These are phyloP conservation scores for Avena eriantha DNA, from an alignment of 176 grass and related monocot species.

Conservation along the genomic window DNA sequence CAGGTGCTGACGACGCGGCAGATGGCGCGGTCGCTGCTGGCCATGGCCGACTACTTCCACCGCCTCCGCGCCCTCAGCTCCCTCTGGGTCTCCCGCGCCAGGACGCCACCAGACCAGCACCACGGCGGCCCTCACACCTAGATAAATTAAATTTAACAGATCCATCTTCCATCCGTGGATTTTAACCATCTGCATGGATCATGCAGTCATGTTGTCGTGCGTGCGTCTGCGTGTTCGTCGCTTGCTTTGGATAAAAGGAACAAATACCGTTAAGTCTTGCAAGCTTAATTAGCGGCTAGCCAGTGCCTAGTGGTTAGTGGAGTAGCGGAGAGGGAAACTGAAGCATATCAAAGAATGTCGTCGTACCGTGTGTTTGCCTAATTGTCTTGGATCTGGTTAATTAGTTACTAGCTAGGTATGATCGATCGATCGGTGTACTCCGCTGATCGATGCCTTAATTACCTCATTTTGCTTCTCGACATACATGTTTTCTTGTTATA, in stretches of 20 bases:
- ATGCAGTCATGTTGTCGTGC: neutral
- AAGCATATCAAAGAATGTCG: neutral
- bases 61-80: slow-evolving; percentile 80
- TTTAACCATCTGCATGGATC: neutral
- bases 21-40: slow-evolving; percentile 74
- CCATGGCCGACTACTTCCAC: slow-evolving; percentile 75
- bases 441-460: neutral
- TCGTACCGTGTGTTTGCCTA: neutral
- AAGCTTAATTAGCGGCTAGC: slow-evolving; percentile 18
- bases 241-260: neutral
- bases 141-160: neutral
- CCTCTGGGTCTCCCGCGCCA: slow-evolving; percentile 62
- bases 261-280: neutral
- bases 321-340: neutral
- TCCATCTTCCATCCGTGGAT: neutral
- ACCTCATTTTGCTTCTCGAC: neutral
- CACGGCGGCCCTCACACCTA: slow-evolving; percentile 46
- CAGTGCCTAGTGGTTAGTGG: neutral
- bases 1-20: slow-evolving; percentile 74
- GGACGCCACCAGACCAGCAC: slow-evolving; percentile 46
- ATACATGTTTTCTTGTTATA: too few relatives aligned
- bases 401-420: neutral
- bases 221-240: neutral
- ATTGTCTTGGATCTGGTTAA: neutral
- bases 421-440: neutral